Evolutionary conservation across 169 alveolate genomes (phyloP), one percentile per base, ranked within the genome.

Genomic region (Cystoisospora suis): DNA sequence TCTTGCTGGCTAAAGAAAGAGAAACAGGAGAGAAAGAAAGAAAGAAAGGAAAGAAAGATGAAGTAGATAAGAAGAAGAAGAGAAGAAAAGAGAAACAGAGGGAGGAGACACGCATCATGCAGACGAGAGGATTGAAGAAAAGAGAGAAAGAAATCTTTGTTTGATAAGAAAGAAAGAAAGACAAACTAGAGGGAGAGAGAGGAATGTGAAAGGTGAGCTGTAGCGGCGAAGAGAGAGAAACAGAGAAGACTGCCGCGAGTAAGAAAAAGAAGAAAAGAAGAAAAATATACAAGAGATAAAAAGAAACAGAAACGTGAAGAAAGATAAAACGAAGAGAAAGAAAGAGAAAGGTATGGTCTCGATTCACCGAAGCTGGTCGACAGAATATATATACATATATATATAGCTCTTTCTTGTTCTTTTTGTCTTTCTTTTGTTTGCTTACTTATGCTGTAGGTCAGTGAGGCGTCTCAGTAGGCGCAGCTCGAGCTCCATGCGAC

Each of bases 401-500:
- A n/a, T n/a, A 49, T 20, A 9, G 61, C 20, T 49, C 20, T 49
- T 49, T 20, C 9, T 49, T 49, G n/a, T 49, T 49, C 61, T 49
- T 20, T 49, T 20, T 20, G n/a, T 49, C 61, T 9, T 9, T 9
- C 61, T 49, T 49, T 12, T 61, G 36, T 9, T 29, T 2, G 47
- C 87, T 42, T 15, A 89, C 93, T 56, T 47, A 53, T 89, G 93
- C 59, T 89, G 93, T 34, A 77, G n/a, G 2, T 89, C 89, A 9
- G 93, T 58, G 58, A 89, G 47, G 40, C 80, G 85, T n/a, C 93
- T 81, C 42, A 89, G 77, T 44, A 89, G 49, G 59, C 88, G 79
- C 6, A 89, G 93, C 70, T 89, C 93, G 34, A 56, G 12, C 58
- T 89, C 93, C 86, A 89, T 79, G 2, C 75, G 70, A 27, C 89